These are phyloP conservation scores for Fusarium newnesense DNA, from an alignment of 2,329 filamentous ascomycete genomes.

Conservation along the genomic window DNA sequence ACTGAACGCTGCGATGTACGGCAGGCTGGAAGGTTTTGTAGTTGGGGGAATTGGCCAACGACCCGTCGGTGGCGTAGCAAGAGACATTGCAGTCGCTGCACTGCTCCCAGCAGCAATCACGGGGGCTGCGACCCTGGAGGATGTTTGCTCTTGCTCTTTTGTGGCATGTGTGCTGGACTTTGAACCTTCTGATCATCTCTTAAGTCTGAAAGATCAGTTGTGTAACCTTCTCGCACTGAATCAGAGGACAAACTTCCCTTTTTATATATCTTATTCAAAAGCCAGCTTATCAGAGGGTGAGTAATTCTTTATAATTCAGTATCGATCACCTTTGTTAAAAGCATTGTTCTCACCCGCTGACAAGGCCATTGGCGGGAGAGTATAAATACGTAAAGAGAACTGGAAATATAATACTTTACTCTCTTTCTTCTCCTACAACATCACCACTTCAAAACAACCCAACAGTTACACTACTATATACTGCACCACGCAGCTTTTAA, in stretches of 20 bases:
- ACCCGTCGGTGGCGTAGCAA: background rate
- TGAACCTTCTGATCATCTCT: background rate
- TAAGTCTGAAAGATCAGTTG: no score
- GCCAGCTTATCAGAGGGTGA: accelerated
- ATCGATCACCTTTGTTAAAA: no score
- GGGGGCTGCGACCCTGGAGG: background rate
- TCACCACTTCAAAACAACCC: accelerated
- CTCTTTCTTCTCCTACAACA: background rate
- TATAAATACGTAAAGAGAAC: background rate
- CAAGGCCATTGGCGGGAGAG: accelerated
- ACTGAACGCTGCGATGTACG: background rate
- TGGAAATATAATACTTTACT: accelerated
- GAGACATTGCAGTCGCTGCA: background rate
- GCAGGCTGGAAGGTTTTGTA: background rate
- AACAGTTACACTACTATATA: background rate
- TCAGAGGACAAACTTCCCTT: background rate
- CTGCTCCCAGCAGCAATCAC: accelerated
- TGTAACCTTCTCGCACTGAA: background rate
- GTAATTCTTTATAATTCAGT: no score
- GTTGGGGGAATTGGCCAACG: background rate
- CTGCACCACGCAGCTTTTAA: background rate
- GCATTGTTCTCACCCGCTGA: accelerated
- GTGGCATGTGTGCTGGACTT: background rate
- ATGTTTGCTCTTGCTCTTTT: background rate
- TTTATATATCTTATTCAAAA: accelerated